Conservation (phyloP, 2,329 filamentous ascomycete species). For the Stachybotrys elegans region DNA sequence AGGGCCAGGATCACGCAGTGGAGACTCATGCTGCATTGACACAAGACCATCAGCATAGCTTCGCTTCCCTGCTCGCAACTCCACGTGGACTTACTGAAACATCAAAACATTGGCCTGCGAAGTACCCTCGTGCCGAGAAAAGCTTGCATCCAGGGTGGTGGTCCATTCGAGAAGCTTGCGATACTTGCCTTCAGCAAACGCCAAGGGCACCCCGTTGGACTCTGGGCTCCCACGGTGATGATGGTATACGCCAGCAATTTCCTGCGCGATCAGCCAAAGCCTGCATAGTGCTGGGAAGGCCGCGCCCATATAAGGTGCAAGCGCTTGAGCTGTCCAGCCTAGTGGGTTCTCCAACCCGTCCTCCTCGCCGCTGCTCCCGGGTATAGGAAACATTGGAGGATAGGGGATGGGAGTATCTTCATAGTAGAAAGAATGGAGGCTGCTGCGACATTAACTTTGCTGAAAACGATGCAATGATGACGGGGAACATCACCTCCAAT, state of each 20-base stretch:
- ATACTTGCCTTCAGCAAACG: background rate
- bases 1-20: background rate
- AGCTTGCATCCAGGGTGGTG: background rate
- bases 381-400: constrained; percentile 11
- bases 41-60: background rate
- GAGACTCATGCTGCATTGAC: background rate
- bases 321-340: constrained; percentile 11
- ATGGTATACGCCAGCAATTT: constrained; percentile 11
- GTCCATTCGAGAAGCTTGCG: background rate
- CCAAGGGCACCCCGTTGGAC: background rate
- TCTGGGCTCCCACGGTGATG: background rate
- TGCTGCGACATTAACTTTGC: background rate
- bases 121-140: background rate
- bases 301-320: constrained; percentile 11
- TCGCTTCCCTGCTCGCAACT: background rate
- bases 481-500: background rate
- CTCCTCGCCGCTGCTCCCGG: constrained; percentile 1
- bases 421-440: constrained; percentile 3
- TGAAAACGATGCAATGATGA: background rate
- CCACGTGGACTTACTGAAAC: background rate
- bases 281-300: constrained; percentile 12
- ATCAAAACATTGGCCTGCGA: background rate
- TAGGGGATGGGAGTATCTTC: constrained; percentile 5
- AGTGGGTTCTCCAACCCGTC: constrained; percentile 10
- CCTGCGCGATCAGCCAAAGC: constrained; percentile 14